Conservation (phyloP, 2,329 filamentous ascomycete genomes). For the Pseudocercospora eumusae region DNA sequence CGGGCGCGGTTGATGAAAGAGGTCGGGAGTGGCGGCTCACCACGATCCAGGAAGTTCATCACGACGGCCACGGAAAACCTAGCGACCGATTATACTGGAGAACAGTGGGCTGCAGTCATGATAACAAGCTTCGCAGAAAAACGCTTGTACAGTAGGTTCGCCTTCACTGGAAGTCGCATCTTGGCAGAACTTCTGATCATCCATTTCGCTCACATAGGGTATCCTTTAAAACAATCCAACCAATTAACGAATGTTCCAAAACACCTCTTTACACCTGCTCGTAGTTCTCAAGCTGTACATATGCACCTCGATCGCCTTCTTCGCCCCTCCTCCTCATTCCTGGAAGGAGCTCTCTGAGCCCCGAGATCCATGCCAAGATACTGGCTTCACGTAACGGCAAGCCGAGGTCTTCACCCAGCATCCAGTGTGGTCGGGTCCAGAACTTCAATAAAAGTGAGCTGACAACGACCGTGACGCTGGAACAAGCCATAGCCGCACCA, state of each 20-base stretch:
- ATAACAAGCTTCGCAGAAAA: too few species aligned
- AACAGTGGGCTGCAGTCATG: too few species aligned
- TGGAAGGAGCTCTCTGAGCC: conserved; percentile 22
- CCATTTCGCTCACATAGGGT: conserved; percentile 1
- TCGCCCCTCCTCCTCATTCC: conserved; percentile 36
- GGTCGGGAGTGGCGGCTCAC: too few species aligned
- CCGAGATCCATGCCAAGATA: conserved; percentile 17
- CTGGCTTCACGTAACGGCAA: conserved; percentile 14
- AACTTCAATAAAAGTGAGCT: conserved; percentile 82
- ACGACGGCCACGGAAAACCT: too few species aligned
- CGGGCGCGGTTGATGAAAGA: too few species aligned
- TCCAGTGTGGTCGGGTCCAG: conserved; percentile 83
- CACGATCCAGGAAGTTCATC: too few species aligned
- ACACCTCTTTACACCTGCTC: conserved; percentile 16
- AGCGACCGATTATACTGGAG: too few species aligned
- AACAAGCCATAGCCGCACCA: conserved; percentile 88
- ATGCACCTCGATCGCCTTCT: conserved; percentile 44
- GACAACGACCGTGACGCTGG: conserved; percentile 84
- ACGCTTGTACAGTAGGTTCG: too few species aligned
- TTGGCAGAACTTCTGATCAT: neutral
- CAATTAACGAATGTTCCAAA: neutral
- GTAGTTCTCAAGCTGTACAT: conserved; percentile 48
- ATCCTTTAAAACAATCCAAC: conserved; percentile 5
- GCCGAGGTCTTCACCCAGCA: conserved; percentile 49
- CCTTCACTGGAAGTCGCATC: too few species aligned